Base-by-base conservation (phyloP, 1,284 basidiomycete genomes). In the Athelia sp. region DNA sequence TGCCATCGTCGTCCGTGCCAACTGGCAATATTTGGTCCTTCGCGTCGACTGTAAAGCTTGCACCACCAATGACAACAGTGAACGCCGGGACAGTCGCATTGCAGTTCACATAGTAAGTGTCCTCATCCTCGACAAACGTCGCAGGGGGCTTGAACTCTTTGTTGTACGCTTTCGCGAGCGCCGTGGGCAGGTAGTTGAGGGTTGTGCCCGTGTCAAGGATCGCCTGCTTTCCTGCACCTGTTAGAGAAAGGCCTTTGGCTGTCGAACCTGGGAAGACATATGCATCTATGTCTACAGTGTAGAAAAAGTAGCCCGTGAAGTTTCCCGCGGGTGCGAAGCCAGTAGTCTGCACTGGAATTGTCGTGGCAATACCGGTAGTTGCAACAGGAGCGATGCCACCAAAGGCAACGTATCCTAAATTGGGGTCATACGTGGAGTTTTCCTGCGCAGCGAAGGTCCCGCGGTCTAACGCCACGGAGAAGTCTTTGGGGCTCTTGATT, bases 161-260 rank as follows among this genome's bases (percentile, higher is more conserved):
- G 35, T 55, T 54, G 45, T 56, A 59, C 9, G 57, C 60, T 15
- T 57, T 49, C 1, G 58, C 62, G 43, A 63, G 52, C 3, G 44
- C 15, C 17, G 50, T 57, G 4, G 61, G 59, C 8, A 63, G 29
- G 47, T 54, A 55, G 44, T 54, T 51, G 9, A 59, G 48, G 14
- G 57, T 59, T 14, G 57, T 59, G 15, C 57, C 57, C 3, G 56
- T 57, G 38, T 59, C 57, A 21, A 59, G 52, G 42, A 58, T 58
- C 26, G 52, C 36, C 19, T 56, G 35, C 45, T 47, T 36, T 45
- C 21, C 21, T 43, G 23, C 11, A 17, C 17, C 24, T 9, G 21
- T 32, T 22, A 19, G 19, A 4, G 6, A 4, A 13, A 29, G 26
- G 4, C 26, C 26, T 13, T 29, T 29, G 15, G 36, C 36, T 9